phyloP scores from a whole-genome alignment of 768 basidiomycete species.

The Lactarius deliciosus region DNA sequence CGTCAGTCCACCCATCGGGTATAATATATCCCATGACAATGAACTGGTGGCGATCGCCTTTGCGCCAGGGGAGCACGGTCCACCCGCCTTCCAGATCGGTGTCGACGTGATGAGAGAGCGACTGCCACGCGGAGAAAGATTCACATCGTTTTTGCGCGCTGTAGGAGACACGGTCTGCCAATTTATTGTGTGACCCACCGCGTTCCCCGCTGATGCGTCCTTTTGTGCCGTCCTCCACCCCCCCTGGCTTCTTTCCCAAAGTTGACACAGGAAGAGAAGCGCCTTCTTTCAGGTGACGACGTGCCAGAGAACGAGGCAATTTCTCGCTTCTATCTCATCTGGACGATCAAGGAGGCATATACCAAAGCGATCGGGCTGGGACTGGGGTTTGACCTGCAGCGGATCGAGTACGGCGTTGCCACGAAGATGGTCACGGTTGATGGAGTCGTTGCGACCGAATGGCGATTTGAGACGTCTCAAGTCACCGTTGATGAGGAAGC shows the following conservation, averaged over 20 bases:
- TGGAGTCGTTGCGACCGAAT: conserved; percentile 53
- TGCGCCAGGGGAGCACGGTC: conserved; percentile 47
- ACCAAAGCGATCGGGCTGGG: conserved; percentile 85
- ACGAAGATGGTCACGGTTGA: conserved; percentile 58
- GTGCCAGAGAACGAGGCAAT: conserved; percentile 51
- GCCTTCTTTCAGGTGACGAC: conserved; percentile 35
- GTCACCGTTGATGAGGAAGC: conserved; percentile 47
- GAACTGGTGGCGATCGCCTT: conserved; percentile 66
- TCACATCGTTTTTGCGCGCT: conserved; percentile 59
- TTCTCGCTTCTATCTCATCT: conserved; percentile 74
- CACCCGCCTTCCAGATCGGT: conserved; percentile 59
- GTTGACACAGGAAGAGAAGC: conserved; percentile 44
- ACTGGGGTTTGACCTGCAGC: conserved; percentile 76
- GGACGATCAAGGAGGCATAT: conserved; percentile 92
- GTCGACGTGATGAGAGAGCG: conserved; percentile 81
- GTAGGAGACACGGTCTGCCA: conserved; percentile 62
- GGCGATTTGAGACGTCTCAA: conserved; percentile 67
- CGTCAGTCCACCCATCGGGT: conserved; percentile 59
- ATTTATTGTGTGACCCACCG: conserved; percentile 17
- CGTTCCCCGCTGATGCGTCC: conserved; percentile 12
- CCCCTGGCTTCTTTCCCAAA: conserved; percentile 26
- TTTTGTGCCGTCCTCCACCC: neutral
- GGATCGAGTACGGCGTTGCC: conserved; percentile 67
- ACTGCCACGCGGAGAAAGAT: conserved; percentile 56
- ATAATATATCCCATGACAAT: conserved; percentile 83